These are phyloP conservation scores for Solanum peruvianum DNA, from an alignment of 257 asterid genomes.

Conservation along the genomic window DNA sequence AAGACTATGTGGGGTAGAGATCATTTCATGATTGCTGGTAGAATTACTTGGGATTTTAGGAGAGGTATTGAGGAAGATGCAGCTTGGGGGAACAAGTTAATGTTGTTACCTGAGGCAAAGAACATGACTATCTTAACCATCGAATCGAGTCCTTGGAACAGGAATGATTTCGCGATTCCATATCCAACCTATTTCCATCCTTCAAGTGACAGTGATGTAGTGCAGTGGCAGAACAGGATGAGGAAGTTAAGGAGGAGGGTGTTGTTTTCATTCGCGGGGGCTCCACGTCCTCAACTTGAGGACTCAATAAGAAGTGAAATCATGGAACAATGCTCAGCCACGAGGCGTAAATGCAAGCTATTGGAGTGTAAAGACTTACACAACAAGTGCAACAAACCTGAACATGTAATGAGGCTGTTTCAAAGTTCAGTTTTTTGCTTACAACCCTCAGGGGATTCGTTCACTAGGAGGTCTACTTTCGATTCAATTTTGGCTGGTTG, in stretches of 20 bases:
- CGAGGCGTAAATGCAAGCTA: constrained; percentile 29
- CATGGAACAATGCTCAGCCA: constrained; percentile 48
- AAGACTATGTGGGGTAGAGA: constrained; percentile 46
- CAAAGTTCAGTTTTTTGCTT: constrained; percentile 56
- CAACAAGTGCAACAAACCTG: constrained; percentile 53
- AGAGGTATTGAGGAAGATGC: constrained; percentile 27
- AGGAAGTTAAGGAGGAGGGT: constrained; percentile 27
- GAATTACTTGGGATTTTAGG: constrained; percentile 81
- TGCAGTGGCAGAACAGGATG: constrained; percentile 48
- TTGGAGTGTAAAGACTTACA: constrained; percentile 40
- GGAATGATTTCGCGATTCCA: constrained; percentile 72
- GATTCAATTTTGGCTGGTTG: constrained; percentile 83
- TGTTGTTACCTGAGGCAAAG: constrained; percentile 48
- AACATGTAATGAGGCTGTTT: constrained; percentile 48
- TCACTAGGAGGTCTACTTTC: constrained; percentile 64
- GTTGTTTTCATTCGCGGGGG: constrained; percentile 64
- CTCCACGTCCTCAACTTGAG: constrained; percentile 48
- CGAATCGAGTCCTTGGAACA: constrained; percentile 80
- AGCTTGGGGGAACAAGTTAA: constrained; percentile 67
- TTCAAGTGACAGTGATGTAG: constrained; percentile 29
- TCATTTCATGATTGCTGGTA: constrained; percentile 62
- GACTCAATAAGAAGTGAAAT: constrained; percentile 53
- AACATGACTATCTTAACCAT: constrained; percentile 67
- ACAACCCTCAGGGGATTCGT: constrained; percentile 86
- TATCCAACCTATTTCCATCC: constrained; percentile 93